Evolutionary conservation across 768 basidiomycete genomes (phyloP).

Genomic region (Cystobasidium onofrii): DNA sequence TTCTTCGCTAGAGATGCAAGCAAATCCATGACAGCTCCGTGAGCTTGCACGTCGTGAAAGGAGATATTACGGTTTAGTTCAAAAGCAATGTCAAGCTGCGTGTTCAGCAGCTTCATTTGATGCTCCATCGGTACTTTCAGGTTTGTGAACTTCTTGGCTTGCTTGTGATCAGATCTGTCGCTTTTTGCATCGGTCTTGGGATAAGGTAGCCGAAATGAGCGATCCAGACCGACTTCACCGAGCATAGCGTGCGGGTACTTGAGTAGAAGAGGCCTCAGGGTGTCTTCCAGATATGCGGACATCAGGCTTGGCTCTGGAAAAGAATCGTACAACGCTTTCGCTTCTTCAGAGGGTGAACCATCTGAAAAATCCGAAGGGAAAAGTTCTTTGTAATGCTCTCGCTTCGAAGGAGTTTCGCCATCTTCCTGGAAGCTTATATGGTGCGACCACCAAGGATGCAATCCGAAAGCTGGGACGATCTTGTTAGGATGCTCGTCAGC

Average conservation of each 20-base stretch:
- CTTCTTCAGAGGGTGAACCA: slow-evolving; percentile 40
- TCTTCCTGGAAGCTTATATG: slow-evolving; percentile 53
- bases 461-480: slow-evolving; percentile 79
- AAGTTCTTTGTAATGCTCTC: slow-evolving; percentile 65
- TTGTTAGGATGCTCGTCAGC: slow-evolving; percentile 33
- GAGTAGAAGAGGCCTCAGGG: slow-evolving; percentile 48
- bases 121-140: slow-evolving; percentile 73
- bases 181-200: slow-evolving; percentile 44
- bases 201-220: slow-evolving; percentile 64
- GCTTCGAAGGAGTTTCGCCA: slow-evolving; percentile 50
- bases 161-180: slow-evolving; percentile 16
- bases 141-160: slow-evolving; percentile 56
- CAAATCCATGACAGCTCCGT: slow-evolving; percentile 60
- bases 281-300: slow-evolving; percentile 50
- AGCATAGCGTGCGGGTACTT: slow-evolving; percentile 66
- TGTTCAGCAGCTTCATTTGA: slow-evolving; percentile 69
- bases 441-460: slow-evolving; percentile 91
- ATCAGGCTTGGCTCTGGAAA: slow-evolving; percentile 69
- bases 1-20: slow-evolving; percentile 56
- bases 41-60: slow-evolving; percentile 76
- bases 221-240: slow-evolving; percentile 89
- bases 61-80: slow-evolving; percentile 69
- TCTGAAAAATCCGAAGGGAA: slow-evolving; percentile 49
- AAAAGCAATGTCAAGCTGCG: slow-evolving; percentile 76
- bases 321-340: slow-evolving; percentile 53